Evolutionary conservation across 192 early-diverging fungal genomes (phyloP).

Genomic region (Lunasporangiospora selenospora): DNA sequence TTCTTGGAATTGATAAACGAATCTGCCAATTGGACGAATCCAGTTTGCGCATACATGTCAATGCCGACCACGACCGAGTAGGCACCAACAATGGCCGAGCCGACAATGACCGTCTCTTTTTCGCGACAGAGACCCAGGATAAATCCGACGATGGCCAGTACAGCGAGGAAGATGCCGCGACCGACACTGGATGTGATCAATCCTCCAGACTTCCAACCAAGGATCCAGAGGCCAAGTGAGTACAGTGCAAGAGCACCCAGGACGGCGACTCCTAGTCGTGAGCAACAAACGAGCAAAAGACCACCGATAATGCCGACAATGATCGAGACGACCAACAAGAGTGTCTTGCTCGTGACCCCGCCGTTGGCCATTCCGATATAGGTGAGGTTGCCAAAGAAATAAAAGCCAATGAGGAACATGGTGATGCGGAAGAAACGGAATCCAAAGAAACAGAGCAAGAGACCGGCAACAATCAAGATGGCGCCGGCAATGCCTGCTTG

Average conservation of each 20-base stretch:
- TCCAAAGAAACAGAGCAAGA: conserved; percentile 58
- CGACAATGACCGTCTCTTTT: conserved; percentile 55
- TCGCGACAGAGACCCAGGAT: conserved; percentile 59
- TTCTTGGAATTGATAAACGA: conserved; percentile 43
- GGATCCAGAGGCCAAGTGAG: conserved; percentile 51
- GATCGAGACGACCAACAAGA: conserved; percentile 44
- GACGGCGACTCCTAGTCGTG: conserved; percentile 45
- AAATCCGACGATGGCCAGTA: conserved; percentile 44
- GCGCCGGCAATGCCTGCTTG: conserved; percentile 52
- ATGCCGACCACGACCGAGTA: conserved; percentile 60
- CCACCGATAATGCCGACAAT: conserved; percentile 38
- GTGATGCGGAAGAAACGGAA: conserved; percentile 56
- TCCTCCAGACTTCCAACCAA: conserved; percentile 49
- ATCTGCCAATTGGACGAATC: conserved; percentile 39
- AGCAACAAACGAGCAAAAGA: conserved; percentile 38
- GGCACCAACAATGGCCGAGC: conserved; percentile 55
- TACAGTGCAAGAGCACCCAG: conserved; percentile 47
- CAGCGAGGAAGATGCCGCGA: conserved; percentile 41
- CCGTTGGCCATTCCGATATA: conserved; percentile 59
- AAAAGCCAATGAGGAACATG: conserved; percentile 54
- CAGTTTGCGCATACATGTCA: conserved; percentile 62
- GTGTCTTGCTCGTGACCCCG: conserved; percentile 38
- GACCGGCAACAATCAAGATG: conserved; percentile 49
- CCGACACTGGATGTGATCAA: conserved; percentile 34
- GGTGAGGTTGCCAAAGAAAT: conserved; percentile 56